A percentile compares a stretch with the other conserved stretches of the same genome.
Evolutionary conservation across 768 basidiomycete species (phyloP).

Genomic region (Leccinum boreale): DNA sequence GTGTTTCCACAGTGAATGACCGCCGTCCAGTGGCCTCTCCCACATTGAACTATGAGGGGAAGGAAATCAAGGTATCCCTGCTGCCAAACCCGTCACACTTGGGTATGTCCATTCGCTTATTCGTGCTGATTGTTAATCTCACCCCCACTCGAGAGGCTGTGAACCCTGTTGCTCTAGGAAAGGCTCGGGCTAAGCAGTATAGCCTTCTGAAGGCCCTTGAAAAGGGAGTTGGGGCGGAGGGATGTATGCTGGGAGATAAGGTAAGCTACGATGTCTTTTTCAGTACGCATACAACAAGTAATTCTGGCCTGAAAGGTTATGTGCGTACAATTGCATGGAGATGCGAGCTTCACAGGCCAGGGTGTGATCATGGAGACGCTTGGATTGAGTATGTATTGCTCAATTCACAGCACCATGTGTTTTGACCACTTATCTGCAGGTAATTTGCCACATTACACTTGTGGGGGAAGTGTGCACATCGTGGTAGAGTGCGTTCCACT

Average conservation of each 20-base stretch:
- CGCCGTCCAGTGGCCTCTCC: slow-evolving; percentile 58
- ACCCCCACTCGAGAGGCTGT: slow-evolving; percentile 60
- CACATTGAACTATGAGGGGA: slow-evolving; percentile 49
- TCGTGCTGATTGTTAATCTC: not conserved
- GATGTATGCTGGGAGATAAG: slow-evolving; percentile 32
- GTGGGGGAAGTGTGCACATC: slow-evolving; percentile 74
- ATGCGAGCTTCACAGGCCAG: slow-evolving; percentile 89
- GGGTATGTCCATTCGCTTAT: slow-evolving; percentile 35
- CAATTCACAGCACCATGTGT: not conserved
- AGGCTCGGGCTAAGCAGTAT: slow-evolving; percentile 89
- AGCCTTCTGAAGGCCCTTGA: slow-evolving; percentile 67
- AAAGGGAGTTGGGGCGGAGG: slow-evolving; percentile 23
- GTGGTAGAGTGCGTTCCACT: not conserved
- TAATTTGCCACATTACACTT: slow-evolving; percentile 87
- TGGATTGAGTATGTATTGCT: slow-evolving; percentile 61
- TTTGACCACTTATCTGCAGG: slow-evolving; percentile 38
- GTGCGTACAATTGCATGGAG: slow-evolving; percentile 89
- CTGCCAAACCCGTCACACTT: slow-evolving; percentile 80
- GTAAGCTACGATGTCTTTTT: slow-evolving; percentile 3
- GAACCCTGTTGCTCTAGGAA: slow-evolving; percentile 84
- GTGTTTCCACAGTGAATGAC: not conserved
- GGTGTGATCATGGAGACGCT: slow-evolving; percentile 88
- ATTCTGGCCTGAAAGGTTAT: slow-evolving; percentile 53
- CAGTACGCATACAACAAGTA: not conserved
- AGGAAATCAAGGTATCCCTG: slow-evolving; percentile 64